Base-by-base conservation (phyloP, 495 filamentous ascomycete genomes). In the Xylaria longipes region DNA sequence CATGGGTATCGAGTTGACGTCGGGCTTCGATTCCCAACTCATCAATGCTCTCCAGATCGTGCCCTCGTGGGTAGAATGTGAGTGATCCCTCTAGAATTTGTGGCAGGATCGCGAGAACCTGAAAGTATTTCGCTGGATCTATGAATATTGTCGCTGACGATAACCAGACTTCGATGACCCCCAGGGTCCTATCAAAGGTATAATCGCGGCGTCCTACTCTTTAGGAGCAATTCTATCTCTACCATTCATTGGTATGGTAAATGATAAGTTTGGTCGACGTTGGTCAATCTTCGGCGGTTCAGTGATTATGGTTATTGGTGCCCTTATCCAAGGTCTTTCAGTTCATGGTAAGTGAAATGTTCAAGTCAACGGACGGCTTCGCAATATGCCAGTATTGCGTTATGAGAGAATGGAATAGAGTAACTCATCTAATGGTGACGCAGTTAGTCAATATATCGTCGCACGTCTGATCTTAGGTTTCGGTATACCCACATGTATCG, bases 1-100 rank as follows among this genome's bases (percentile, higher is more conserved):
- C 66, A 86, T 92, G 78, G 91, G 90, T 5, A 87, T 90, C 58
- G 90, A 91, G 76, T 88, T 89, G 82, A 92, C 90, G 0, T 91
- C 88, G 22, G 88, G 89, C 5, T 91, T 90, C 72, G 88, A 91
- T 76, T 88, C 86, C 20, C 87, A 87, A 70, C 89, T 91, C 78
- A 90, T 90, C 82, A 92, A 90, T 75, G 85, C 86, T 5, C 80
- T 91, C 12, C 87, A 92, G 75, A 89, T 87, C 61, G 85, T 90
- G 25, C 77, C 82, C 22, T 82, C 84, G 22, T 91, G 87, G 89
- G 81, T 86, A 65, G 74, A 80, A 29, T 90, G 87, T 88, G 70
- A 65, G 84, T 80, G 5, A n/a, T 2, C 9, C 15, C 45, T 1
- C 15, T 46, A 9, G n/a, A 20, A 3, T 3, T 20, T 45, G 37